These are phyloP conservation scores for Fagus crenata DNA, from an alignment of 306 rosid species.

Conservation along the genomic window DNA sequence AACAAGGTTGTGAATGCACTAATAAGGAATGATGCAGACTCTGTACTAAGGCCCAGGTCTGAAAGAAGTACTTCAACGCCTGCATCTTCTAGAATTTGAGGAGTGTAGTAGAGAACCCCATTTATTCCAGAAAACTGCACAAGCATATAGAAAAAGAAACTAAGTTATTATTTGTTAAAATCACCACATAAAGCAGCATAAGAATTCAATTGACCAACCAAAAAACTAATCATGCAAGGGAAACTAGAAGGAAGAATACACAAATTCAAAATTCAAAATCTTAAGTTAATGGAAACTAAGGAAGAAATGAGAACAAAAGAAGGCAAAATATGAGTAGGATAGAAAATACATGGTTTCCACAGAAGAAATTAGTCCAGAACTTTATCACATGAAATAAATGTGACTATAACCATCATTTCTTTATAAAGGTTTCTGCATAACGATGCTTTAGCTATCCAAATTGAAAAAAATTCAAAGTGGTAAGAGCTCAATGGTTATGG, in stretches of 20 bases:
- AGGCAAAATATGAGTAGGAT: neutral
- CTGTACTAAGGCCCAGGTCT: slow-evolving; percentile 53
- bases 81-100: slow-evolving; percentile 82
- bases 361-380: neutral
- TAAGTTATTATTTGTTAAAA: neutral
- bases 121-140: slow-evolving; percentile 79
- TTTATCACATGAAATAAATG: neutral
- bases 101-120: slow-evolving; percentile 88
- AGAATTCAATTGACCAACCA: slow-evolving; percentile 4
- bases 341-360: neutral
- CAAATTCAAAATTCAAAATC: neutral
- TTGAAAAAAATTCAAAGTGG: neutral
- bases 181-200: slow-evolving; percentile 10
- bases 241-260: neutral
- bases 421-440: neutral
- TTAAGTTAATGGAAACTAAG: neutral
- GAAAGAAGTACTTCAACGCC: slow-evolving; percentile 77
- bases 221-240: neutral
- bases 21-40: slow-evolving; percentile 69
- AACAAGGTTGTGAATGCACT: slow-evolving; percentile 76
- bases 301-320: neutral
- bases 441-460: neutral
- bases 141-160: slow-evolving; percentile 21
- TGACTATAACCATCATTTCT: neutral
- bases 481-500: neutral